These are phyloP conservation scores for Laguncularia racemosa DNA, from an alignment of 345 rosid species.

Conservation along the genomic window DNA sequence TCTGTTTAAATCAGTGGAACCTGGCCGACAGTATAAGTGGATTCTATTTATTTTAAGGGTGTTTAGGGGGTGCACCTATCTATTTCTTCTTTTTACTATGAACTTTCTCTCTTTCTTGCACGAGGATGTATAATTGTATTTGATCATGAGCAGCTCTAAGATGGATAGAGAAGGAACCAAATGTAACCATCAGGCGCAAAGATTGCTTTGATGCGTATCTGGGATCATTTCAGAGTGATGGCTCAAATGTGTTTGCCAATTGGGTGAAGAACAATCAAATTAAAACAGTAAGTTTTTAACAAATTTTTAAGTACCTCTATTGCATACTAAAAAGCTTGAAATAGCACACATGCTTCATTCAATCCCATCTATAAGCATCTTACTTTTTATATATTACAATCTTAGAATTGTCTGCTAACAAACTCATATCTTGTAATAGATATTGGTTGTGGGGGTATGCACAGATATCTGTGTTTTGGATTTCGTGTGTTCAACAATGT, in stretches of 20 bases:
- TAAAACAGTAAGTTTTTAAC: slow-evolving; percentile 23
- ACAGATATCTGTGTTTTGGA: slow-evolving; percentile 60
- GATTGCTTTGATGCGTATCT: slow-evolving; percentile 48
- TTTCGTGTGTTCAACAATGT: slow-evolving; percentile 45
- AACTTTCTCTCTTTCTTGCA: too few relatives aligned
- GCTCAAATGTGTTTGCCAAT: slow-evolving; percentile 38
- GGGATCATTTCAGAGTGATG: slow-evolving; percentile 45
- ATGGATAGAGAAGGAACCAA: slow-evolving; percentile 39
- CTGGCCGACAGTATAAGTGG: too few relatives aligned
- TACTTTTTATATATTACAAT: too few relatives aligned
- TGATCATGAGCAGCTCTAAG: slow-evolving; percentile 21
- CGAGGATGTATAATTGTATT: neutral
- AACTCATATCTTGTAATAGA: slow-evolving; percentile 9
- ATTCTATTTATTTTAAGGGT: too few relatives aligned
- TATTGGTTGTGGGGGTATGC: slow-evolving; percentile 53
- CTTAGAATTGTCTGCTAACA: too few relatives aligned
- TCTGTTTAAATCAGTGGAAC: too few relatives aligned
- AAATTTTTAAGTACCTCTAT: neutral
- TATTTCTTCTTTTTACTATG: too few relatives aligned
- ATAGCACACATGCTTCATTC: too few relatives aligned
- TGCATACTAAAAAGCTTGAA: too few relatives aligned
- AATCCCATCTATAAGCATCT: too few relatives aligned
- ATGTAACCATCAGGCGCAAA: slow-evolving; percentile 36
- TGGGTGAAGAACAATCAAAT: slow-evolving; percentile 39
- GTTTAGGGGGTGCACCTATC: too few relatives aligned